Evolutionary conservation across 306 rosid genomes (phyloP).

Genomic region (Cicer bijugum): DNA sequence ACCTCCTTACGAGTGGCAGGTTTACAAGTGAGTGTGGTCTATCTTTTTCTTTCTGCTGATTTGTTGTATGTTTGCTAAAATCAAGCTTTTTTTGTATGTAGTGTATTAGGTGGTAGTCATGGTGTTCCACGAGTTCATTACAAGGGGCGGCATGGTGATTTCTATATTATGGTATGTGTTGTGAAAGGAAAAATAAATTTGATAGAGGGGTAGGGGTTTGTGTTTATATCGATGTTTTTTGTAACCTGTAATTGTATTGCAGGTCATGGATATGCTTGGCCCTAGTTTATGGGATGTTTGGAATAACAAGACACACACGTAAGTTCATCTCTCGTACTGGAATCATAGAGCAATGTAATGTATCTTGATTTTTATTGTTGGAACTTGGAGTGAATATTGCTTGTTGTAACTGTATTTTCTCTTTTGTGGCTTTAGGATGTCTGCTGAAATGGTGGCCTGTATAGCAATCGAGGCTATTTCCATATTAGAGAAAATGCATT

Average conservation of each 20-base stretch:
- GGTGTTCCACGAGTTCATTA: slow-evolving; percentile 90
- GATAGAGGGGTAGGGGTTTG: slow-evolving; percentile 5
- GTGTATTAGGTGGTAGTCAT: slow-evolving; percentile 93
- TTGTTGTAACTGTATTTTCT: background rate
- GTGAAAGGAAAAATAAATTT: background rate
- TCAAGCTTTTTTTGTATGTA: slow-evolving; percentile 41
- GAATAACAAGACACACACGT: slow-evolving; percentile 79
- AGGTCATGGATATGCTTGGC: slow-evolving; percentile 97
- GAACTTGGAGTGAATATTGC: background rate
- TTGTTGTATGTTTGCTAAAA: slow-evolving; percentile 28
- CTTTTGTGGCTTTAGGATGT: slow-evolving; percentile 63
- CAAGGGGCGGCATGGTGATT: slow-evolving; percentile 93
- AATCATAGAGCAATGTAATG: background rate
- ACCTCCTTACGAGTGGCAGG: slow-evolving; percentile 97
- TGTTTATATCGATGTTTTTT: slow-evolving; percentile 30
- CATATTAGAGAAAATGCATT: slow-evolving; percentile 92
- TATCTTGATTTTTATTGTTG: background rate
- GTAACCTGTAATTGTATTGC: slow-evolving; percentile 31
- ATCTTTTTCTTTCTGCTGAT: background rate
- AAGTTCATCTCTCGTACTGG: slow-evolving; percentile 41
- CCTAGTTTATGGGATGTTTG: slow-evolving; percentile 96
- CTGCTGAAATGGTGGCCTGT: slow-evolving; percentile 92
- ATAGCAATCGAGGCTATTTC: slow-evolving; percentile 94
- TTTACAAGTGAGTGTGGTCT: slow-evolving; percentile 73
- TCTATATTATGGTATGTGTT: slow-evolving; percentile 80